Percentiles rank a stretch among this genome's conserved stretches.
Evolutionary conservation across 2,329 filamentous ascomycete genomes (phyloP).

Genomic region (Epichloe uncinata): DNA sequence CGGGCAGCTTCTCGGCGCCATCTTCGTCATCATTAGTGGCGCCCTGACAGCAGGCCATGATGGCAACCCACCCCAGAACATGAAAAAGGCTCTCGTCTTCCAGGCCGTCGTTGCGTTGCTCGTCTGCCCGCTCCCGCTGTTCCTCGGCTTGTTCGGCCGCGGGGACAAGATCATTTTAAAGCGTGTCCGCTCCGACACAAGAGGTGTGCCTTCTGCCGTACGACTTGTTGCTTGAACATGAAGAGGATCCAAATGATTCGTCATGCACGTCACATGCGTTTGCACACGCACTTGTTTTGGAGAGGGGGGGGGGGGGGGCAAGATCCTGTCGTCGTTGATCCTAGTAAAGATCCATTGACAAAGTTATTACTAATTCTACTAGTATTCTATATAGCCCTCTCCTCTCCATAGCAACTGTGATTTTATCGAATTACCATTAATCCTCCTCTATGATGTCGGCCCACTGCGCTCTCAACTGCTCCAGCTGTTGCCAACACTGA

Average conservation of each 20-base stretch:
- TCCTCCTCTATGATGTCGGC: conserved; percentile 25
- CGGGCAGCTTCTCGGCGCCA: conserved; percentile 71
- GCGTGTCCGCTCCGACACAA: conserved; percentile 33
- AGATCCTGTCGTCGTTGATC: no score
- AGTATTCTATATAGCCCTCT: no score
- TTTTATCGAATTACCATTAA: background rate
- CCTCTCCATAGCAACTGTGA: background rate
- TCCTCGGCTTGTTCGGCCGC: conserved; percentile 57
- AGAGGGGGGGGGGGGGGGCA: no score
- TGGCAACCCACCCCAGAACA: conserved; percentile 51
- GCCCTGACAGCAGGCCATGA: conserved; percentile 46
- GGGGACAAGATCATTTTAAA: conserved; percentile 34
- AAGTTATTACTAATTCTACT: no score
- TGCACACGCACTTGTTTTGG: background rate
- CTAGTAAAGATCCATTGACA: no score
- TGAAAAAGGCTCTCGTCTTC: conserved; percentile 66
- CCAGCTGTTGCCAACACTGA: conserved; percentile 56
- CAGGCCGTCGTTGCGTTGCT: conserved; percentile 56
- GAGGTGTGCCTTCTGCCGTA: conserved; percentile 1
- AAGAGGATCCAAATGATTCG: no score
- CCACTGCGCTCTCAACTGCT: conserved; percentile 56
- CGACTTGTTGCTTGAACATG: background rate
- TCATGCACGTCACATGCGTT: no score
- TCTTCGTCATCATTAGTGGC: conserved; percentile 75
- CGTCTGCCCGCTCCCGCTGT: conserved; percentile 53